Evolutionary conservation across 495 filamentous ascomycete genomes (phyloP), one percentile per base, ranked within the genome.

Genomic region (Patellaria atrata): DNA sequence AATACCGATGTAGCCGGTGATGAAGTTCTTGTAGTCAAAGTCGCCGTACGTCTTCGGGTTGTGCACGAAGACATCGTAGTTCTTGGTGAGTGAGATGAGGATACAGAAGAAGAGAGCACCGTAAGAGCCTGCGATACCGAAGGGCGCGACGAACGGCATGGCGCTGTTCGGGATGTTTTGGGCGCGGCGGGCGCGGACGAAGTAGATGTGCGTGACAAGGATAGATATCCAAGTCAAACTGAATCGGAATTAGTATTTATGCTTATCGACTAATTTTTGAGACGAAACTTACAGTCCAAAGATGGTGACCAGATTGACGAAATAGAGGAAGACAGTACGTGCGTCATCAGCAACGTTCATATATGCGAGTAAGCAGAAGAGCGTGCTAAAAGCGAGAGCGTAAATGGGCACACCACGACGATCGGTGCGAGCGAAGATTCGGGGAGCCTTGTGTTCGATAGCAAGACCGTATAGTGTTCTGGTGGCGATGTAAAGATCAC

Each of bases 151-250:
- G 56, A 82, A 91, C 1, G 78, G 73, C 48, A 91, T 62, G 34
- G 64, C 60, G 4, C 59, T 55, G 39, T 81, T 56, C 0, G 68
- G 64, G n/a, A 91, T 57, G 27, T 65, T 62, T 55, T 91, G 84
- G 1, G 73, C 84, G 29, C 64, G 64, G 37, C 82, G 77, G 0
- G 76, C 84, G 0, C 66, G 63, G 17, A 84, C 66, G 48, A 91
- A 92, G 56, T 54, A 77, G 47, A 92, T 79, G 56, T 92, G 83
- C 1, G 77, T 76, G 32, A 87, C 66, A 1, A 91, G 66, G 35
- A 91, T 77, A 0, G 80, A 85, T 38, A 89, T 75, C 81, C 82
- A 85, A 40, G 78, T 84, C 16, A 93, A 51, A 5, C n/a, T n/a
- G n/a, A n/a, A n/a, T n/a, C n/a, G n/a, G n/a, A n/a, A n/a, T n/a